Evolutionary conservation across 139 green algal genomes (phyloP).

Genomic region (Deuterostichococcus epilithicus): DNA sequence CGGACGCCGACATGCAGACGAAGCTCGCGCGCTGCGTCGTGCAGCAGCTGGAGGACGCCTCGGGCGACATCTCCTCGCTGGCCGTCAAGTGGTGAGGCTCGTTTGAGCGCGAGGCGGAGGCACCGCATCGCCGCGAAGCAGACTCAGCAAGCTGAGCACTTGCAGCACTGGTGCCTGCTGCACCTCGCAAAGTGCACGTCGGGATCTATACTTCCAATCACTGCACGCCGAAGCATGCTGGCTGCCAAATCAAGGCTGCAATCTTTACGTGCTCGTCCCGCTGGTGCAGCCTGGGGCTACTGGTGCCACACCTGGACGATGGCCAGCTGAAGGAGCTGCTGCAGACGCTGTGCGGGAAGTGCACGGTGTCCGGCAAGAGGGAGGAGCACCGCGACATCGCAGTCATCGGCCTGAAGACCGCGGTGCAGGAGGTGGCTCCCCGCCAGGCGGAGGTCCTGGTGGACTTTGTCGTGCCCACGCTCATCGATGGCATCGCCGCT

Average conservation of each 20-base stretch:
- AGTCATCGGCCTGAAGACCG: conserved; percentile 78
- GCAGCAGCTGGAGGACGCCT: conserved; percentile 82
- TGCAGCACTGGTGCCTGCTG: no score
- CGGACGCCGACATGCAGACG: conserved; percentile 62
- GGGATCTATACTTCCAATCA: no score
- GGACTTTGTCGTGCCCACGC: conserved; percentile 6
- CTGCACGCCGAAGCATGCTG: no score
- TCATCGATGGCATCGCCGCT: conserved; percentile 22
- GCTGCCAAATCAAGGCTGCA: no score
- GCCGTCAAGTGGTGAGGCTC: conserved; percentile 81
- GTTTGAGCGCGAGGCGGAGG: neutral
- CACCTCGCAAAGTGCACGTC: no score
- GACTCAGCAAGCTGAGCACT: no score
- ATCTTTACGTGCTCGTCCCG: no score
- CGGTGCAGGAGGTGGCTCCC: conserved; percentile 48
- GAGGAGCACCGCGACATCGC: conserved; percentile 72
- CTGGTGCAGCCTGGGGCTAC: conserved; percentile 62
- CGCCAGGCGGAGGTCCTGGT: conserved; percentile 7
- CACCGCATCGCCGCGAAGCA: neutral
- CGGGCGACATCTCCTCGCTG: conserved; percentile 82
- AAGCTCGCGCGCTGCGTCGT: conserved; percentile 53
- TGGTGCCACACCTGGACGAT: conserved; percentile 75
- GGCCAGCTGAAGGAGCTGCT: conserved; percentile 58
- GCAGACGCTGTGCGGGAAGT: conserved; percentile 59
- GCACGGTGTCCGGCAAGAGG: conserved; percentile 53